Evolutionary conservation across 2,329 filamentous ascomycete genomes (phyloP), one percentile per base, ranked within the genome.

Genomic region (Sporothrix euskadiensis): DNA sequence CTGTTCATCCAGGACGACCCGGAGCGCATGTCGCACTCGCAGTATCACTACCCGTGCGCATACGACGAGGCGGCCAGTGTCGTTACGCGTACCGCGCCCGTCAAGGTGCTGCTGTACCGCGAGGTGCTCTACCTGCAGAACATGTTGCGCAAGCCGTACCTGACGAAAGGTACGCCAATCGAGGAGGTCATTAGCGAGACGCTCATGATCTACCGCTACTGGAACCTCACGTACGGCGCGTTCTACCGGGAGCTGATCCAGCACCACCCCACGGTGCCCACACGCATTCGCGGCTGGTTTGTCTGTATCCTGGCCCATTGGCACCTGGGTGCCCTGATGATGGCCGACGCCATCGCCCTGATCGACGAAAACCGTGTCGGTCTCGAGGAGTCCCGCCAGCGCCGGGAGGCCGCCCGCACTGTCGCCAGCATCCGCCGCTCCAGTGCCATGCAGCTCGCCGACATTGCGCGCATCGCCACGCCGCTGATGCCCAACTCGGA

Each of bases 211-310:
- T 87, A 87, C 77, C 82, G 85, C 61, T 84, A 89, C 78, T 89
- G 88, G 88, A 85, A 87, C 72, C 77, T 78, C 30, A 82, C 83
- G 0, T 88, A 88, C 75, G 83, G 83, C 1, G 81, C 81, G 0
- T 87, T 89, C 75, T 86, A 88, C 76, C 78, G 81, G 19, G 86
- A 88, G 73, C 84, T 87, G 54, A 80, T 88, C 14, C 79, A 82
- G 2, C 79, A 86, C 74, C 87, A 88, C 74, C 81, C 85, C 44
- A 77, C 79, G 0, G 82, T 89, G 0, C 86, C 87, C 1, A 77
- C 84, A 12, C 85, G 85, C 16, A 83, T 89, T 4, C 87, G 88
- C 76, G 87, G 87, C 57, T 90, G 88, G 88, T 89, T 88, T 74
- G 83, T 88, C 16, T 85, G 87, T 71, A 83, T 90, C 32, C 81